Evolutionary conservation across 768 basidiomycete genomes (phyloP).

Genomic region (Pholiota microspora): DNA sequence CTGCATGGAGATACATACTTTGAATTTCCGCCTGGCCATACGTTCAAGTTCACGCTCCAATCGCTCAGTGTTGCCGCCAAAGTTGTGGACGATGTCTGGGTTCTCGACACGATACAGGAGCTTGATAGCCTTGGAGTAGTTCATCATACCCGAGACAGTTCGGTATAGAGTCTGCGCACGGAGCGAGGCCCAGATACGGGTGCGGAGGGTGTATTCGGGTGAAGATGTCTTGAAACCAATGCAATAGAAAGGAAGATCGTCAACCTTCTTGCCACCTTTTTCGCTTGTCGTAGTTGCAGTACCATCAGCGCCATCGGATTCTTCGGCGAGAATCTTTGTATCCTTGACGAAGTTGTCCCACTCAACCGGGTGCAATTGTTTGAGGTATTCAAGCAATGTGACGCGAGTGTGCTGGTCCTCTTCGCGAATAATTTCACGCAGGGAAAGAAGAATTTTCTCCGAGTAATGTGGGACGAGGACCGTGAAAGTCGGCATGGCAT

Average conservation of each 20-base stretch:
- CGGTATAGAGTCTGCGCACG: constrained; percentile 98
- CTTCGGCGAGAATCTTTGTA: constrained; percentile 97
- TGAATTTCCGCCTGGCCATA: constrained; percentile 98
- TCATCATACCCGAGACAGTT: constrained; percentile 99
- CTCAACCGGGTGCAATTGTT: constrained; percentile 96
- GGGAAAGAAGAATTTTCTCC: constrained; percentile 95
- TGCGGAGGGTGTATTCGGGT: constrained; percentile 97
- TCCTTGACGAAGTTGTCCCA: constrained; percentile 99
- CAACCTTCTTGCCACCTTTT: constrained; percentile 64
- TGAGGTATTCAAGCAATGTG: constrained; percentile 95
- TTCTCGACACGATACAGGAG: constrained; percentile 98
- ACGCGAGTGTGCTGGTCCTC: constrained; percentile 97
- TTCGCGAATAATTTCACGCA: constrained; percentile 97
- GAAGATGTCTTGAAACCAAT: constrained; percentile 99
- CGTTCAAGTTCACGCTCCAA: constrained; percentile 95
- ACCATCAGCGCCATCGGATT: constrained; percentile 62
- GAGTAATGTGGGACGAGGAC: constrained; percentile 99
- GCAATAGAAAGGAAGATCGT: constrained; percentile 98
- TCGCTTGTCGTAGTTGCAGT: constrained; percentile 60
- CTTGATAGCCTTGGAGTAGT: constrained; percentile 99
- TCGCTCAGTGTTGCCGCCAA: constrained; percentile 95
- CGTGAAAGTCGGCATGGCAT: constrained; percentile 99
- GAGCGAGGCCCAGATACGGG: constrained; percentile 98
- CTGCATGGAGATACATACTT: constrained; percentile 98
- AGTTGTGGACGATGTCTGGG: constrained; percentile 93